Evolutionary conservation across 2,329 filamentous ascomycete genomes (phyloP), one percentile per base, ranked within the genome.

Genomic region (Orbilia javanica): DNA sequence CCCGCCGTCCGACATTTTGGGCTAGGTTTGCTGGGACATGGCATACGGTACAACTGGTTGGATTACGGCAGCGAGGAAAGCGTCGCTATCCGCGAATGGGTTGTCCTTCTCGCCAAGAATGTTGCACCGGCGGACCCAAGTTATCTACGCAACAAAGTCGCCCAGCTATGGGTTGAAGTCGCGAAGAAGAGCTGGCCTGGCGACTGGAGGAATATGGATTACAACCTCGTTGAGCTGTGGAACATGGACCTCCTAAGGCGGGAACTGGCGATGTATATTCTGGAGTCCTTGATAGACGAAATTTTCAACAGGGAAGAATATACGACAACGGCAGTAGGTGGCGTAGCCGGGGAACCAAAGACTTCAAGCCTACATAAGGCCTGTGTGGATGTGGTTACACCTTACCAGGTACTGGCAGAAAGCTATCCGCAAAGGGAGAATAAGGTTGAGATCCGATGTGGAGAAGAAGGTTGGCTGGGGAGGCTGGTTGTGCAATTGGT

Each of bases 131-230:
- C 90, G 20, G 95, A 98, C 83, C 93, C 93, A 1, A 84, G 88
- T 34, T 99, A 94, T 83, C 86, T 97, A 80, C 89, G 95, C 81
- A 98, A 97, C 87, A 99, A 99, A 86, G 91, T 96, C 36, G 93
- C 93, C 29, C 92, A 97, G 84, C 86, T 99, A 79, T 99, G 96
- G 96, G 93, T 94, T 6, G 96, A 98, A 84, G 87, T 97, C 66
- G 94, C 94, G 46, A 98, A 98, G 86, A 89, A 95, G 82, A 92
- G 90, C 83, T 99, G 96, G 96, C 93, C 88, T n/a, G 87, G 89
- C 34, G 92, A 96, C 79, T 99, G 96, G 96, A 90, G 92, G 86
- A 90, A 96, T 83, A 97, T 99, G 95, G 96, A 99, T 83, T 86
- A 90, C 79, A 88, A 92, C 82, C 88, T 99, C 69, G 89, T 94